Percentiles rank a stretch among this genome's conserved stretches.
phyloP scores from a whole-genome alignment of 768 basidiomycete species.

The Leucosporidium yakuticum region DNA sequence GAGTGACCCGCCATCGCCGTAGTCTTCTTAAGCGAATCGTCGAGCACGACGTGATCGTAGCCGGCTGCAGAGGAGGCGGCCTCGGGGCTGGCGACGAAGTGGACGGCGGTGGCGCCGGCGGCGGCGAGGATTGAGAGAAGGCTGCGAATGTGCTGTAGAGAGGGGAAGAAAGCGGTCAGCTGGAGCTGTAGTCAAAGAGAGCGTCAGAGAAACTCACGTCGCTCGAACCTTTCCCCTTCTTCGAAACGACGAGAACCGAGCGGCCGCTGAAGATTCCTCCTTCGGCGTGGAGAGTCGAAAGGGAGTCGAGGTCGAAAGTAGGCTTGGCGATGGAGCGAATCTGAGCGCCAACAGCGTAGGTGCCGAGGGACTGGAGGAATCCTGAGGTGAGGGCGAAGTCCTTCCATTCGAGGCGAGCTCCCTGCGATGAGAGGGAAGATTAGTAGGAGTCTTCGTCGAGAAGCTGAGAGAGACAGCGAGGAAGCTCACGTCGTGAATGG shows the following conservation, averaged over 20 bases:
- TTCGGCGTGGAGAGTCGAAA: constrained; percentile 33
- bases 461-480: background rate
- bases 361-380: constrained; percentile 44
- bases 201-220: constrained; percentile 31
- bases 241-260: constrained; percentile 51
- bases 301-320: constrained; percentile 51
- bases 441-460: background rate
- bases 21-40: constrained; percentile 48
- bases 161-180: background rate
- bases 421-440: constrained; percentile 25
- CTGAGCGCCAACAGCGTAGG: constrained; percentile 16
- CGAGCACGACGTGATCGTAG: constrained; percentile 59
- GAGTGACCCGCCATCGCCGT: background rate
- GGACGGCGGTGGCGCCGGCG: constrained; percentile 70
- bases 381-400: constrained; percentile 57
- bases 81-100: constrained; percentile 55
- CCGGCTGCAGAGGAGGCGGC: constrained; percentile 44
- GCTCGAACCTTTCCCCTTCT: constrained; percentile 30
- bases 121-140: constrained; percentile 59
- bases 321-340: constrained; percentile 48
- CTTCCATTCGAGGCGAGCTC: constrained; percentile 53
- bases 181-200: background rate
- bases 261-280: constrained; percentile 49
- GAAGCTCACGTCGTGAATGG: constrained; percentile 50
- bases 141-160: background rate